phyloP scores from a whole-genome alignment of 352 stramenopile species.

The Phytophthora sansomeana region DNA sequence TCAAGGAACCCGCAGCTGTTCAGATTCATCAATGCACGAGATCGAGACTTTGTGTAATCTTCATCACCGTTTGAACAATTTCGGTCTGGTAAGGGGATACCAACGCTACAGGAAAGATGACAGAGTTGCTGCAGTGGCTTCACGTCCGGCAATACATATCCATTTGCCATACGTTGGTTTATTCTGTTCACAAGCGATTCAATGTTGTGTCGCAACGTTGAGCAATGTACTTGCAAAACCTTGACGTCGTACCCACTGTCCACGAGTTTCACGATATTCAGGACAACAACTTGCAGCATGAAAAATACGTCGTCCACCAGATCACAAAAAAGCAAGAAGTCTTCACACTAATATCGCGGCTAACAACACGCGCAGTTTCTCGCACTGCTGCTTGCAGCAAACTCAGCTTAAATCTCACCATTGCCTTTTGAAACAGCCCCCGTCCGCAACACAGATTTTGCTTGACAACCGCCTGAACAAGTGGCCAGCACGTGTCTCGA shows the following conservation, averaged over 20 bases:
- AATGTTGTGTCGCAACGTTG: constrained; percentile 12
- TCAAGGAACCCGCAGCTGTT: constrained; percentile 20
- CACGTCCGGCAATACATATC: constrained; percentile 12
- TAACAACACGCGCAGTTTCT: constrained; percentile 4
- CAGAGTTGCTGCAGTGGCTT: constrained; percentile 15
- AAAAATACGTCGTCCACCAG: constrained; percentile 29
- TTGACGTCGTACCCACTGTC: constrained; percentile 28
- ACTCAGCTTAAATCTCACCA: constrained; percentile 40
- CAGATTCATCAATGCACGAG: constrained; percentile 29
- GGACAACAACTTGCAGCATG: constrained; percentile 33
- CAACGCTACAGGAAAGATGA: constrained; percentile 1
- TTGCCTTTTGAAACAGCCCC: constrained; percentile 47
- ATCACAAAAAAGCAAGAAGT: too few relatives aligned
- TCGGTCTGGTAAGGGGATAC: constrained; percentile 13
- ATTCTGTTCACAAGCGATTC: constrained; percentile 26
- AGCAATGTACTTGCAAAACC: constrained; percentile 14
- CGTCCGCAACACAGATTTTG: constrained; percentile 44
- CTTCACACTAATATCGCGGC: constrained; percentile 14
- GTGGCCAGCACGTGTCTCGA: constrained; percentile 63
- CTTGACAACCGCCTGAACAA: constrained; percentile 48
- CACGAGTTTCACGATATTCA: constrained; percentile 20
- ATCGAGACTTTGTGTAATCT: constrained; percentile 19
- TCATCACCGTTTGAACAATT: constrained; percentile 1
- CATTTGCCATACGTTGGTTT: constrained; percentile 9
- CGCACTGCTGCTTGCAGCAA: constrained; percentile 19